Conservation (phyloP, 495 filamentous ascomycete genomes). For the Pyrenula aspistea region DNA sequence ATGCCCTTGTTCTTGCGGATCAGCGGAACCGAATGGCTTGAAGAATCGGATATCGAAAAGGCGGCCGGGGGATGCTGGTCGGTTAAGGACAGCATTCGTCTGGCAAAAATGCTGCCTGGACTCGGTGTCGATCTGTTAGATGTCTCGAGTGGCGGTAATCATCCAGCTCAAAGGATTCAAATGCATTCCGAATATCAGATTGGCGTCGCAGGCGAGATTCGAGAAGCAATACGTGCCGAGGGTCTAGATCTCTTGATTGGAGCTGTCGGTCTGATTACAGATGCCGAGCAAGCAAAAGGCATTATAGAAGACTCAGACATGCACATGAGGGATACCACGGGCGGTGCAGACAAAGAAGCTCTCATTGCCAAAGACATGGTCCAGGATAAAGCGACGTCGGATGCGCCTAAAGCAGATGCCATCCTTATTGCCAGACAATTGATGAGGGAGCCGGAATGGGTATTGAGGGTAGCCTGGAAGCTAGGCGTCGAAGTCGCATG, state of each 20-base stretch:
- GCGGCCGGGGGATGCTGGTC: constrained; percentile 46
- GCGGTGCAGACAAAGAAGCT: constrained; percentile 24
- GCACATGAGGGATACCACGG: constrained; percentile 2
- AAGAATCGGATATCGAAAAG: constrained; percentile 32
- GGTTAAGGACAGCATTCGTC: constrained; percentile 42
- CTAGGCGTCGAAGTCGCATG: constrained; percentile 44
- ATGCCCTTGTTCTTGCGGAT: constrained; percentile 61
- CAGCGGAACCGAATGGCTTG: constrained; percentile 63
- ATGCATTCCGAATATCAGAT: constrained; percentile 47
- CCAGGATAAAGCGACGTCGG: constrained; percentile 3
- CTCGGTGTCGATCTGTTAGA: constrained; percentile 66
- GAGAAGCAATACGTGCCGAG: constrained; percentile 39
- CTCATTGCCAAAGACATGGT: constrained; percentile 24
- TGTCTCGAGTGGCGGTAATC: constrained; percentile 59
- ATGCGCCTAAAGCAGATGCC: constrained; percentile 42
- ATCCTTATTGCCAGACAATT: constrained; percentile 55
- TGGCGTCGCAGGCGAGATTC: constrained; percentile 46
- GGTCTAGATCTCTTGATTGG: constrained; percentile 48
- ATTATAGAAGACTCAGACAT: constrained; percentile 41
- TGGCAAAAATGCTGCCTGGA: constrained; percentile 53
- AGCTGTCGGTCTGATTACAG: constrained; percentile 64
- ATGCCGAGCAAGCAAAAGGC: constrained; percentile 42
- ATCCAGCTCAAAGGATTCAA: constrained; percentile 45
- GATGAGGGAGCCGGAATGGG: constrained; percentile 56
- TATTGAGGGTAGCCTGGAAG: constrained; percentile 44